A percentile compares a stretch with the other conserved stretches of the same genome.
phyloP scores from a whole-genome alignment of 2,329 filamentous ascomycete genomes.

The Fusarium metavorans region DNA sequence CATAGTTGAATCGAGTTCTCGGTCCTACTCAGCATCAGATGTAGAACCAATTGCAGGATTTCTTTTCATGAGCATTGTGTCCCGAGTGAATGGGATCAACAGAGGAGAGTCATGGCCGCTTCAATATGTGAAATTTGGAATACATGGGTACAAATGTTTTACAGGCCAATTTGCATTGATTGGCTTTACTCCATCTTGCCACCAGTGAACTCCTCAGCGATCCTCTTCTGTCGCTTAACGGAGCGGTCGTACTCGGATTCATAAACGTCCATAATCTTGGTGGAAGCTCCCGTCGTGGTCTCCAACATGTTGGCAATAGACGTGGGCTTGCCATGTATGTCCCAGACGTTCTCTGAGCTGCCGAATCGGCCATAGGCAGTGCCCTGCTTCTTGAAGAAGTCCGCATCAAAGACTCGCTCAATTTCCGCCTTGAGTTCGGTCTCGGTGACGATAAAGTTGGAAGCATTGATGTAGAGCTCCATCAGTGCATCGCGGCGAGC shows the following conservation, averaged over 20 bases:
- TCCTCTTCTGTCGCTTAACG: constrained; percentile 64
- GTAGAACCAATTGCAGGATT: constrained; percentile 6
- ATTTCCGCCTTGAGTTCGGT: constrained; percentile 79
- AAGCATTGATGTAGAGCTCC: constrained; percentile 89
- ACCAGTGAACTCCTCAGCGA: constrained; percentile 70
- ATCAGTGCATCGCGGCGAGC: constrained; percentile 79
- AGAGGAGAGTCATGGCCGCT: background rate
- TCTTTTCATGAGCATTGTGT: background rate
- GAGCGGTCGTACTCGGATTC: constrained; percentile 59
- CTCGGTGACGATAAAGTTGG: constrained; percentile 87
- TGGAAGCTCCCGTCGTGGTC: constrained; percentile 49
- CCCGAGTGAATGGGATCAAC: background rate
- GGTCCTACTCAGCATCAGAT: background rate
- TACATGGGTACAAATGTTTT: constrained; percentile 46
- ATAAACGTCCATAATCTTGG: constrained; percentile 52
- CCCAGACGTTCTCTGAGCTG: constrained; percentile 65
- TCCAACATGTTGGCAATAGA: constrained; percentile 60
- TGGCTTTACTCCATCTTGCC: constrained; percentile 62
- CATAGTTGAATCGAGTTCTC: constrained; percentile 11
- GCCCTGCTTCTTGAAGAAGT: constrained; percentile 61
- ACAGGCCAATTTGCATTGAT: constrained; percentile 29
- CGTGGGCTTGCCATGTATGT: constrained; percentile 59
- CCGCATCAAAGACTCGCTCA: constrained; percentile 79
- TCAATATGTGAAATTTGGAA: constrained; percentile 30
- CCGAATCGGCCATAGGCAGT: constrained; percentile 47